phyloP scores from a whole-genome alignment of 1,284 basidiomycete species.

The Singerocomus rubriflavus region DNA sequence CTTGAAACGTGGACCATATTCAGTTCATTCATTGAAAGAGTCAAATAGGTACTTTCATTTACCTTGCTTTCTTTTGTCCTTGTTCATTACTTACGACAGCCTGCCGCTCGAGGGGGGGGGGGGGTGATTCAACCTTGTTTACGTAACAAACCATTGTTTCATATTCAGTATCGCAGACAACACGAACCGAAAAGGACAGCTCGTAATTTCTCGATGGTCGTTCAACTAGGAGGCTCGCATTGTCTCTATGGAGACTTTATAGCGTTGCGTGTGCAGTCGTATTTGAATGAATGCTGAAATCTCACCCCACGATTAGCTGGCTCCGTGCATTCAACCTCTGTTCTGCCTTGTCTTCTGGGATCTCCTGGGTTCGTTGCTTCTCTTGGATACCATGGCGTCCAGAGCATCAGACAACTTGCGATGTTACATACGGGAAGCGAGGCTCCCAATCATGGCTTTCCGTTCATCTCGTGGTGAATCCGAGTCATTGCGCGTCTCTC shows the following conservation, averaged over 20 bases:
- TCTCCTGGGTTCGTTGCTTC: background rate
- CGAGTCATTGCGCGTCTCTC: constrained; percentile 42
- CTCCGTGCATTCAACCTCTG: background rate
- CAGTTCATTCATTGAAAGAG: too few relatives aligned
- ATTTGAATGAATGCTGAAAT: constrained; percentile 1
- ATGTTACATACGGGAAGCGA: constrained; percentile 44
- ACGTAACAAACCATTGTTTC: constrained; percentile 2
- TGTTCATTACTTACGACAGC: too few relatives aligned
- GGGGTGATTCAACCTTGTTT: background rate
- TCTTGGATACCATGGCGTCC: constrained; percentile 21
- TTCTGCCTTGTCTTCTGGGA: background rate
- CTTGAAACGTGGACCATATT: too few relatives aligned
- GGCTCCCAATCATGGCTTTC: constrained; percentile 47
- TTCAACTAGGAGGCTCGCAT: background rate
- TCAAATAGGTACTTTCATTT: too few relatives aligned
- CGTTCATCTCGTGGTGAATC: constrained; percentile 36
- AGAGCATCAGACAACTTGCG: constrained; percentile 45
- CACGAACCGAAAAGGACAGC: too few relatives aligned
- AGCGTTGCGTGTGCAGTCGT: background rate
- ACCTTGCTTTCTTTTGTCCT: too few relatives aligned
- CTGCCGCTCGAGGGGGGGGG: too few relatives aligned
- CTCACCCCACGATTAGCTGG: background rate
- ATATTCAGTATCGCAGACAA: constrained; percentile 2
- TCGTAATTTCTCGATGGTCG: background rate
- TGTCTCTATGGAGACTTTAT: constrained; percentile 23